These are phyloP conservation scores for Hyparrhenia diplandra DNA, from an alignment of 176 grass and related monocot species.

Conservation along the genomic window DNA sequence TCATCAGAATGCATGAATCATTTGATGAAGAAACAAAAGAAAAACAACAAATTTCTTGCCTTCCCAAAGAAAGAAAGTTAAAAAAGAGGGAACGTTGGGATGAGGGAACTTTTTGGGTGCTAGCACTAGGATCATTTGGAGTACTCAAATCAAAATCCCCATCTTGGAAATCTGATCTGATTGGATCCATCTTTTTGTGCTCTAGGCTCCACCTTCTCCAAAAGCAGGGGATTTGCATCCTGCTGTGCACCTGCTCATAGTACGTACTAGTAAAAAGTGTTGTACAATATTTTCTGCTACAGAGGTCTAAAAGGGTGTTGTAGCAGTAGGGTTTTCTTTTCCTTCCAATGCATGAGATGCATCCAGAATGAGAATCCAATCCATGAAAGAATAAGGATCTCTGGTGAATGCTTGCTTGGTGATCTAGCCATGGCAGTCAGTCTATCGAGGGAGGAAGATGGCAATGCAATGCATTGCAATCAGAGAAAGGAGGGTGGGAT, in stretches of 20 bases:
- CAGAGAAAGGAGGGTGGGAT: too few species aligned
- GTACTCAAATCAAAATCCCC: not conserved
- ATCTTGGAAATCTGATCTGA: slow-evolving; percentile 24
- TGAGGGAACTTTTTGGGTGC: slow-evolving; percentile 20
- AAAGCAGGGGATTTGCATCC: not conserved
- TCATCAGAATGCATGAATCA: too few species aligned
- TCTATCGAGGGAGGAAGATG: not conserved
- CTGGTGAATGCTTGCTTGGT: not conserved
- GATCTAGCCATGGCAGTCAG: not conserved
- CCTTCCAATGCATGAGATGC: not conserved
- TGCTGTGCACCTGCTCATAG: not conserved
- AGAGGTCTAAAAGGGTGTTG: not conserved
- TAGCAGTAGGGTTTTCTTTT: not conserved
- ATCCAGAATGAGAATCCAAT: not conserved
- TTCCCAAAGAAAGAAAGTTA: not conserved
- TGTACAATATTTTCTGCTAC: not conserved
- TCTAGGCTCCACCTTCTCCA: slow-evolving; percentile 25
- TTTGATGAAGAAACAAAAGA: too few species aligned
- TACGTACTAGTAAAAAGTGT: not conserved
- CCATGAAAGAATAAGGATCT: not conserved
- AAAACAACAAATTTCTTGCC: not conserved
- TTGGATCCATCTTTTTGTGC: slow-evolving; percentile 5
- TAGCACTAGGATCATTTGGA: slow-evolving; percentile 32
- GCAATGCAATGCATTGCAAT: not conserved
- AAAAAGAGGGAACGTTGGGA: not conserved